Evolutionary conservation across 2,329 filamentous ascomycete species (phyloP), one percentile per base, ranked within the genome.

Genomic region (Phoma sp.): DNA sequence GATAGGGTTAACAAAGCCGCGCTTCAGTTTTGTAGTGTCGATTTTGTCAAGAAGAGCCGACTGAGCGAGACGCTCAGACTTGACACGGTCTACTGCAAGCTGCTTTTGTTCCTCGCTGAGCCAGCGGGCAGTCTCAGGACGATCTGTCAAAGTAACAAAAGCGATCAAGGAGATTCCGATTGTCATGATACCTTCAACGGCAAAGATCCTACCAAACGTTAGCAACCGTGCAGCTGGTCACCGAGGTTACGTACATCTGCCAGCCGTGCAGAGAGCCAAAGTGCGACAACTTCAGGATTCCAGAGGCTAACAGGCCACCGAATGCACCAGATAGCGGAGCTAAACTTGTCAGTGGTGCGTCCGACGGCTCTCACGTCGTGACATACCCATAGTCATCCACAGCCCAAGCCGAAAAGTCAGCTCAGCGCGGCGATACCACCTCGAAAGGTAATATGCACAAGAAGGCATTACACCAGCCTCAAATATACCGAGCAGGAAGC

Each of bases 381-480:
- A 15, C 30, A 11, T 37, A 47, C 42, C 83, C 81, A 85, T 87
- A 43, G 87, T 83, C 51, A 90, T 83, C 69, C 88, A 90, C 1
- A 89, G 74, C 0, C 84, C 82, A 2, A 90, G 75, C 0, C 87
- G 80, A 66, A 89, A 89, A 0, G 84, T 81, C 9, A 90, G 74
- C 69, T 90, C 87, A 47, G 80, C 81, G 28, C 84, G 78, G n/a
- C 85, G 78, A 62, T 90, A 90, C 87, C 87, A 90, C 47, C 87
- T 78, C 0, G 83, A 87, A 3, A 90, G 75, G 61, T 90, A 90
- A 71, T 90, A 91, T 0, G 87, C 86, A 32, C 88, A 87, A 0
- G 87, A 88, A 0, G 88, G 88, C 51, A 90, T 74, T 80, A 90
- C 83, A 9, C 87, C 87, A 0, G 88, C 84, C 71, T 91, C 88